A percentile compares a stretch with the other conserved stretches of the same genome.
Evolutionary conservation across 306 rosid species (phyloP).

Genomic region (Dalbergia cultrata): DNA sequence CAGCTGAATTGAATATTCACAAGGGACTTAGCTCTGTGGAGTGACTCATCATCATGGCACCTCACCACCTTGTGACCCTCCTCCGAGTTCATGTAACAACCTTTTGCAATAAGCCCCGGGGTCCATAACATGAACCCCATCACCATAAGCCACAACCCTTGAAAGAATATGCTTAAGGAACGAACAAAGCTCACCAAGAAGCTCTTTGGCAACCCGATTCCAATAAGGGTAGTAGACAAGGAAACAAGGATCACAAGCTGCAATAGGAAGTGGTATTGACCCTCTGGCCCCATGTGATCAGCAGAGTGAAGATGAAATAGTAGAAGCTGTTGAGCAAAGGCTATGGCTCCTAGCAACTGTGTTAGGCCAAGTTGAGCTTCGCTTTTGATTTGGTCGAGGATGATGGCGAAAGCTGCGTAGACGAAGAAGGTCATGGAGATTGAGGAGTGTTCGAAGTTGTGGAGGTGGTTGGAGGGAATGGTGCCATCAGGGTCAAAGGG

Average conservation of each 20-base stretch:
- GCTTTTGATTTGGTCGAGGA: slow-evolving; percentile 54
- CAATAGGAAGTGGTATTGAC: slow-evolving; percentile 76
- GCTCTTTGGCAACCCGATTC: slow-evolving; percentile 59
- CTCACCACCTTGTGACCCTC: slow-evolving; percentile 75
- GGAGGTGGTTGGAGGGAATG: slow-evolving; percentile 89
- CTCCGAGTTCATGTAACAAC: slow-evolving; percentile 64
- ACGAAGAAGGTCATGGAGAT: slow-evolving; percentile 70
- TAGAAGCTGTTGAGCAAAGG: slow-evolving; percentile 76
- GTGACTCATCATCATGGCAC: slow-evolving; percentile 56
- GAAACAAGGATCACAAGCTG: slow-evolving; percentile 61
- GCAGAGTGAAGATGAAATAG: slow-evolving; percentile 84
- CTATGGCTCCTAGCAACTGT: slow-evolving; percentile 64
- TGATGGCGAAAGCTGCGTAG: slow-evolving; percentile 61
- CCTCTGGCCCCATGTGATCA: slow-evolving; percentile 84
- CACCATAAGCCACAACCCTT: slow-evolving; percentile 75
- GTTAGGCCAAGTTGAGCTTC: slow-evolving; percentile 49
- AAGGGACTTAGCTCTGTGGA: slow-evolving; percentile 70
- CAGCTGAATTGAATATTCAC: slow-evolving; percentile 80
- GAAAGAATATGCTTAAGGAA: slow-evolving; percentile 65
- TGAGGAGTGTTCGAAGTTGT: slow-evolving; percentile 81
- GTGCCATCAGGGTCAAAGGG: slow-evolving; percentile 76
- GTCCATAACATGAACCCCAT: slow-evolving; percentile 88
- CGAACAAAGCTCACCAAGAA: slow-evolving; percentile 72
- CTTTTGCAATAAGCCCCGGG: slow-evolving; percentile 66
- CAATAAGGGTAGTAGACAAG: slow-evolving; percentile 60